Base-by-base conservation (phyloP, 768 basidiomycete genomes). In the Amanita fuliginea region DNA sequence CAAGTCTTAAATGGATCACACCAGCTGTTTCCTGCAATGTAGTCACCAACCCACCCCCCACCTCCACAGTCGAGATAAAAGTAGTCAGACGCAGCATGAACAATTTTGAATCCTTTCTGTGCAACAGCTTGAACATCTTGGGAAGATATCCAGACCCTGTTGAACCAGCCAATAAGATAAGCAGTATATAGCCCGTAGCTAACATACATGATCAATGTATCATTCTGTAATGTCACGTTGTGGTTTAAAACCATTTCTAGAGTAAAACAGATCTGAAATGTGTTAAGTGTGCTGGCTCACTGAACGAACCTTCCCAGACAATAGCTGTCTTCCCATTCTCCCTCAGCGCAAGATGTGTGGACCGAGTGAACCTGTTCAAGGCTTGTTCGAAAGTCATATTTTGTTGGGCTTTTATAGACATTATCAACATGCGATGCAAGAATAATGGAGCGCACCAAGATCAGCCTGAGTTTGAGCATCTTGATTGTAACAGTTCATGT, bases 41-140 rank as follows among this genome's bases (percentile, higher is more conserved):
- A 62, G 34, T 74, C 59, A 0, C 81, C 83, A 10, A 86, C 66
- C 82, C 85, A 88, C 13, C 73, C 80, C 8, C 86, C 86, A 3
- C 59, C 76, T 26, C 86, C 86, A 53, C 83, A 86, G 57, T 88
- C 86, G 16, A 89, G 77, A 63, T 92, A 90, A 62, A 90, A 88
- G 64, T 78, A 83, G 60, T 89, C 78, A 16, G 77, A 80, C 3
- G 85, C 70, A 0, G 80, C 76, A 49, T 88, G 85, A 10, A 92
- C 66, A 34, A 90, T 62, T 41, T 68, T 64, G 69, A 68, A 78
- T 0, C 80, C 80, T 56, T 76, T 75, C 41, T 71, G 62, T 0
- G 76, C 76, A 3, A 87, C 83, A 1, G 70, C 63, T 0, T 67
- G 67, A 9, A 75, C 84, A 55, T 86, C 63, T 6, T 62, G 62